These are phyloP conservation scores for Cladosporium colombiae DNA, from an alignment of 2,329 filamentous ascomycete genomes.

Conservation along the genomic window DNA sequence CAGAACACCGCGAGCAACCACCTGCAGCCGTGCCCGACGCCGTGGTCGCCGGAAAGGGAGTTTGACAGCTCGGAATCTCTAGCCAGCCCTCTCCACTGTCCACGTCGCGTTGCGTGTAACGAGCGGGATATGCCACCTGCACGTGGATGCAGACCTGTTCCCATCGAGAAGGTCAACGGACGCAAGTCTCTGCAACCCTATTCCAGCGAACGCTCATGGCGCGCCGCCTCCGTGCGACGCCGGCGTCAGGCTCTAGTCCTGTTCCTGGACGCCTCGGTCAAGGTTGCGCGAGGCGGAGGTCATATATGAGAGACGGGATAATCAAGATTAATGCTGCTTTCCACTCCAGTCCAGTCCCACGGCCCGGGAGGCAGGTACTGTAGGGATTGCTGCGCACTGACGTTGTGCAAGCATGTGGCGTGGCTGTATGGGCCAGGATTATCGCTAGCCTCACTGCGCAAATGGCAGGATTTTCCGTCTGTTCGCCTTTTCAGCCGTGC, in stretches of 20 bases:
- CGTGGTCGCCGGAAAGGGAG: not conserved
- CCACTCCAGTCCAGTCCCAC: not conserved
- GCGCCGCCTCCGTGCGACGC: not conserved
- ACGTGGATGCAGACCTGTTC: not conserved
- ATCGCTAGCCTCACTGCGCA: not conserved
- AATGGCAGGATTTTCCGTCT: not conserved
- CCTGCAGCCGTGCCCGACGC: not conserved
- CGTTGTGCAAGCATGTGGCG: not conserved
- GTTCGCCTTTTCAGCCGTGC: not conserved
- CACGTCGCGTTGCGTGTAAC: not conserved
- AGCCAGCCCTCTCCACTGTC: not conserved
- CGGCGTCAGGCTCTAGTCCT: not conserved
- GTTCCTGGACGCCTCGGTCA: not conserved
- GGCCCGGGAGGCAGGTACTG: slow-evolving; percentile 5
- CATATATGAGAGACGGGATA: slow-evolving; percentile 9
- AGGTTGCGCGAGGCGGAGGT: not conserved
- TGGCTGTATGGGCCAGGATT: not conserved
- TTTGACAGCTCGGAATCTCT: not conserved
- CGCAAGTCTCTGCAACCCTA: not conserved
- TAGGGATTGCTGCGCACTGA: not conserved
- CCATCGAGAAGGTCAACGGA: not conserved
- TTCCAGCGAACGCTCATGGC: not conserved
- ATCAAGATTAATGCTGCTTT: not conserved
- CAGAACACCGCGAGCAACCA: not conserved
- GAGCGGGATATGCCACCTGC: not conserved